phyloP scores from a whole-genome alignment of 1,284 basidiomycete species.

The Leccinum subfulvum region DNA sequence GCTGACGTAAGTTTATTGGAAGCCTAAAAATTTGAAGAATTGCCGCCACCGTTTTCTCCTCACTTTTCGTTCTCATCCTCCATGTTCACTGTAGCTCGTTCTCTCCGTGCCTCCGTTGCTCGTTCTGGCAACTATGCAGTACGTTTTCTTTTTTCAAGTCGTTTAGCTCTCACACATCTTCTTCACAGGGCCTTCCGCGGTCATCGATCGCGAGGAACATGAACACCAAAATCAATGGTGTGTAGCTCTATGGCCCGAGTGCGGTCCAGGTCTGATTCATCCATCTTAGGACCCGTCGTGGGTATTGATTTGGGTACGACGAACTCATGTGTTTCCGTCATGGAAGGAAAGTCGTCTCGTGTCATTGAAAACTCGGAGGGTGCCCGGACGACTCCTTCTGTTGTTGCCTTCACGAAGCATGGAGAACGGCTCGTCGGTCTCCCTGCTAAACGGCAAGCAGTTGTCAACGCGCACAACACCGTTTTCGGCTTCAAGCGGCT shows the following conservation, averaged over 20 bases:
- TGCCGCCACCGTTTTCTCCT: conserved; percentile 34
- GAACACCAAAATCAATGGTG: conserved; percentile 80
- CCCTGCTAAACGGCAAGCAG: conserved; percentile 96
- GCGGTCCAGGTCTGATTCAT: neutral
- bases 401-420: conserved; percentile 97
- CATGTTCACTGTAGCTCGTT: conserved; percentile 67
- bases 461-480: conserved; percentile 94
- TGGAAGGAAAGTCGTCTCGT: conserved; percentile 93
- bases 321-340: conserved; percentile 92
- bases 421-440: conserved; percentile 92
- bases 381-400: conserved; percentile 95
- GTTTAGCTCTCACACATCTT: conserved; percentile 3
- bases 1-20: conserved; percentile 39
- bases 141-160: conserved; percentile 27
- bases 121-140: conserved; percentile 69
- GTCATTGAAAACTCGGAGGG: conserved; percentile 99
- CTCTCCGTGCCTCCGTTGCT: conserved; percentile 53
- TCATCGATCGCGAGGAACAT: conserved; percentile 75
- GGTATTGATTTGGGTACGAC: conserved; percentile 87
- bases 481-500: conserved; percentile 96
- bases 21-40: conserved; percentile 41
- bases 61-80: conserved; percentile 42
- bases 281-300: conserved; percentile 65
- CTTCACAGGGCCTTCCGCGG: conserved; percentile 58
- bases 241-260: conserved; percentile 21